Percentiles rank a stretch among this genome's conserved stretches.
Evolutionary conservation across 441 rosid genomes (phyloP).

Genomic region (Corymbia citriodora): DNA sequence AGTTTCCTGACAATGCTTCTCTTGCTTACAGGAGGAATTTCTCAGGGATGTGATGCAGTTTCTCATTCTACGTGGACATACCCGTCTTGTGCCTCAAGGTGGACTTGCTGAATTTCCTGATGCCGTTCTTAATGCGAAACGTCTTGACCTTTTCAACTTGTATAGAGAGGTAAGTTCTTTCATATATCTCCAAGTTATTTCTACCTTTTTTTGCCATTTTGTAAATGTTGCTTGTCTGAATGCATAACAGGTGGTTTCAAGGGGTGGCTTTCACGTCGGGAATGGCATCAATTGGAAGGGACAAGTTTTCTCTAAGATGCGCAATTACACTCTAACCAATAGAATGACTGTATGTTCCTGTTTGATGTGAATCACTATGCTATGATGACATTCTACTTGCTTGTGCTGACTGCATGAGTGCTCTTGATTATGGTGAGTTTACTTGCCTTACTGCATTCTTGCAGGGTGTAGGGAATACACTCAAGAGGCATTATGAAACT

Average conservation of each 20-base stretch:
- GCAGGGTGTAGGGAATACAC: constrained; percentile 96
- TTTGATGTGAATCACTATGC: background rate
- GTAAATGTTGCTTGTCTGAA: background rate
- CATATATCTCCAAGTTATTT: background rate
- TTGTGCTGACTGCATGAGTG: background rate
- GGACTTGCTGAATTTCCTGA: constrained; percentile 95
- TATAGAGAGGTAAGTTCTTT: constrained; percentile 76
- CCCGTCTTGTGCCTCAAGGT: constrained; percentile 94
- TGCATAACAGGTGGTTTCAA: constrained; percentile 77
- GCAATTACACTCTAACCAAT: constrained; percentile 92
- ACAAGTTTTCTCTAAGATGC: constrained; percentile 99
- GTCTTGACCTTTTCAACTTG: constrained; percentile 93
- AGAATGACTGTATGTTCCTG: constrained; percentile 84
- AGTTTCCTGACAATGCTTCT: background rate
- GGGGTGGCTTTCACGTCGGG: constrained; percentile 98
- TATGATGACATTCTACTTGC: background rate
- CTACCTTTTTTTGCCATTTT: background rate
- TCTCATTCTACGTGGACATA: constrained; percentile 82
- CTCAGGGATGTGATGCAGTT: constrained; percentile 95
- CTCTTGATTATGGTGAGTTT: background rate
- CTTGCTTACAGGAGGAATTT: constrained; percentile 79
- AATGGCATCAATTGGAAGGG: constrained; percentile 99
- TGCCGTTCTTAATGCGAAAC: constrained; percentile 90
- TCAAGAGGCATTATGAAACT: constrained; percentile 96
- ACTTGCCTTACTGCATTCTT: background rate